Evolutionary conservation across 352 stramenopile genomes (phyloP).

Genomic region (Globisporangium spiculum): DNA sequence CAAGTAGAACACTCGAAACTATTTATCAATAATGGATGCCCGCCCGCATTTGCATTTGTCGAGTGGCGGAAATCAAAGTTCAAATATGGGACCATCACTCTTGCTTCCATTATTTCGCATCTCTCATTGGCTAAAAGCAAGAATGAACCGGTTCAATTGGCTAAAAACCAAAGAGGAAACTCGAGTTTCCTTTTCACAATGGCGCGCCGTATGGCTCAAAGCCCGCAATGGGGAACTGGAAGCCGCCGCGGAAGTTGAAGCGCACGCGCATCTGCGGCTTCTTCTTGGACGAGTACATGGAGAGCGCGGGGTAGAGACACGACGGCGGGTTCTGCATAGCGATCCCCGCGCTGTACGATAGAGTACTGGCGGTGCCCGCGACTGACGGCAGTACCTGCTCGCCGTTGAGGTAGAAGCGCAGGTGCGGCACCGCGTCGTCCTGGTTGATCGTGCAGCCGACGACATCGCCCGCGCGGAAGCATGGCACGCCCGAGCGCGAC

Average conservation of each 20-base stretch:
- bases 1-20: too few relatives aligned
- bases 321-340: slow-evolving; percentile 59
- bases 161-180: slow-evolving; percentile 3
- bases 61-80: slow-evolving; percentile 2
- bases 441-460: slow-evolving; percentile 78
- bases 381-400: slow-evolving; percentile 50
- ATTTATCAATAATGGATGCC: too few relatives aligned
- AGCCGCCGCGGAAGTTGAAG: slow-evolving; percentile 77
- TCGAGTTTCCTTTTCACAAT: slow-evolving; percentile 19
- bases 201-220: slow-evolving; percentile 74
- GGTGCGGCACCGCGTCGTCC: slow-evolving; percentile 52
- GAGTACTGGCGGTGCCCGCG: not conserved
- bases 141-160: slow-evolving; percentile 9
- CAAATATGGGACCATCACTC: slow-evolving; percentile 18
- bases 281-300: slow-evolving; percentile 75
- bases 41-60: not conserved
- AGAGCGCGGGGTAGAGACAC: slow-evolving; percentile 58
- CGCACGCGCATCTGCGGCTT: slow-evolving; percentile 68
- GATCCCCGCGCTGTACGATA: slow-evolving; percentile 25
- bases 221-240: slow-evolving; percentile 58
- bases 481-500: slow-evolving; percentile 60
- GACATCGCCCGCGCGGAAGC: slow-evolving; percentile 64
- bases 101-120: not conserved
- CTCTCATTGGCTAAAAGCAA: slow-evolving; percentile 12
- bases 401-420: slow-evolving; percentile 80